A percentile compares a stretch with the other conserved stretches of the same genome.
These are phyloP conservation scores for Leccinum truebloodii DNA, from an alignment of 768 basidiomycete species.

Conservation along the genomic window DNA sequence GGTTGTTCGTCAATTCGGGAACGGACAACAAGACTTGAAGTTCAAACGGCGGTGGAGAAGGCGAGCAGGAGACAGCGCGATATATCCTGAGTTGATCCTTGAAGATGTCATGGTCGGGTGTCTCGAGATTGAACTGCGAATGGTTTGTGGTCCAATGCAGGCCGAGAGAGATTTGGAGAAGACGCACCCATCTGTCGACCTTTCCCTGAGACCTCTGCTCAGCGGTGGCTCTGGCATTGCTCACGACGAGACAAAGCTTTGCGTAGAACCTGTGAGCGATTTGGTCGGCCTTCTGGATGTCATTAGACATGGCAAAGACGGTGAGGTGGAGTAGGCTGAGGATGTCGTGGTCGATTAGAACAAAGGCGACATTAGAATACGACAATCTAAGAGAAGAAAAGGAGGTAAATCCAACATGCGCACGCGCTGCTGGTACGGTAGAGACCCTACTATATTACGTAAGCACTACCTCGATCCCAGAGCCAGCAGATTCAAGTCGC, in stretches of 20 bases:
- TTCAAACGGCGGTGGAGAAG: constrained; percentile 48
- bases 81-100: constrained; percentile 61
- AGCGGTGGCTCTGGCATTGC: constrained; percentile 67
- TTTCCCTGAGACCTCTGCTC: constrained; percentile 46
- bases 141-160: background rate
- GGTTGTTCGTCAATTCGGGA: constrained; percentile 67
- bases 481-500: constrained; percentile 5
- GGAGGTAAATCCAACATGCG: constrained; percentile 25
- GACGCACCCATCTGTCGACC: constrained; percentile 81
- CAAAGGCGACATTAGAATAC: constrained; percentile 32
- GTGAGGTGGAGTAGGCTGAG: constrained; percentile 4
- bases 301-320: constrained; percentile 49
- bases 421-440: constrained; percentile 18
- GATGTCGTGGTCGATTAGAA: constrained; percentile 23
- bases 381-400: constrained; percentile 24
- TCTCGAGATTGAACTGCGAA: constrained; percentile 78
- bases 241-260: constrained; percentile 76
- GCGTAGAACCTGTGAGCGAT: constrained; percentile 83
- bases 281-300: constrained; percentile 75
- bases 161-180: background rate
- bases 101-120: constrained; percentile 69
- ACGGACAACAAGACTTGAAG: constrained; percentile 71
- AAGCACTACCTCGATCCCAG: constrained; percentile 25
- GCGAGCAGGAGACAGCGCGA: constrained; percentile 45
- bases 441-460: constrained; percentile 23